Percentiles rank a stretch among this genome's conserved stretches.
Conservation (phyloP, 225 moss, liverwort and hornwort genomes). For the Asterella californica region DNA sequence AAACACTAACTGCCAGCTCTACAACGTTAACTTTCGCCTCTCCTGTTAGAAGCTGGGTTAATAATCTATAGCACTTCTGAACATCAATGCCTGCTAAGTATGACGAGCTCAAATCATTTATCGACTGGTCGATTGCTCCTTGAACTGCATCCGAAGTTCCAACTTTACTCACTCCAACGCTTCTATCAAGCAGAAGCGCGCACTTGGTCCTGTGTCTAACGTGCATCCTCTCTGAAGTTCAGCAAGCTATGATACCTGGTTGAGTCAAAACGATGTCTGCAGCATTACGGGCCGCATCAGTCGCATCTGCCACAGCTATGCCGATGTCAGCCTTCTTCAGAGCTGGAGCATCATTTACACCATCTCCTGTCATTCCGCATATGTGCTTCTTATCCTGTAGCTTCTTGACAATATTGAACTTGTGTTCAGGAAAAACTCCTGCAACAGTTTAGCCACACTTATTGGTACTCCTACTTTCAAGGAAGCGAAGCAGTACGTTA, state of each 20-base stretch:
- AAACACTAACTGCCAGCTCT: not conserved
- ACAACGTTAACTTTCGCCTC: too few species aligned
- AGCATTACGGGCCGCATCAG: slow-evolving; percentile 64
- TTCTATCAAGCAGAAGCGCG: not conserved
- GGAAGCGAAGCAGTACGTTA: not conserved
- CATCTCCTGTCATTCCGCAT: slow-evolving; percentile 71
- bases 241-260: slow-evolving; percentile 39
- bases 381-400: slow-evolving; percentile 60
- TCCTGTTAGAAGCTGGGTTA: not conserved
- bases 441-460: slow-evolving; percentile 7
- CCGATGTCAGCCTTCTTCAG: slow-evolving; percentile 70
- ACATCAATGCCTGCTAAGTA: not conserved
- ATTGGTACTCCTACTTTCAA: not conserved
- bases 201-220: not conserved
- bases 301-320: slow-evolving; percentile 69
- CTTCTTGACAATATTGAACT: slow-evolving; percentile 62
- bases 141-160: not conserved
- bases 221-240: not conserved
- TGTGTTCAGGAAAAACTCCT: slow-evolving; percentile 68
- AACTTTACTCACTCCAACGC: not conserved
- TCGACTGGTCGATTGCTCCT: not conserved
- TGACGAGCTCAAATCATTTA: not conserved
- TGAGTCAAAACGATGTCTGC: slow-evolving; percentile 65
- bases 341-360: slow-evolving; percentile 70
- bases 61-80: not conserved